Evolutionary conservation across 768 basidiomycete species (phyloP), one percentile per base, ranked within the genome.

Genomic region (Tylopilus vinaceipallidus): DNA sequence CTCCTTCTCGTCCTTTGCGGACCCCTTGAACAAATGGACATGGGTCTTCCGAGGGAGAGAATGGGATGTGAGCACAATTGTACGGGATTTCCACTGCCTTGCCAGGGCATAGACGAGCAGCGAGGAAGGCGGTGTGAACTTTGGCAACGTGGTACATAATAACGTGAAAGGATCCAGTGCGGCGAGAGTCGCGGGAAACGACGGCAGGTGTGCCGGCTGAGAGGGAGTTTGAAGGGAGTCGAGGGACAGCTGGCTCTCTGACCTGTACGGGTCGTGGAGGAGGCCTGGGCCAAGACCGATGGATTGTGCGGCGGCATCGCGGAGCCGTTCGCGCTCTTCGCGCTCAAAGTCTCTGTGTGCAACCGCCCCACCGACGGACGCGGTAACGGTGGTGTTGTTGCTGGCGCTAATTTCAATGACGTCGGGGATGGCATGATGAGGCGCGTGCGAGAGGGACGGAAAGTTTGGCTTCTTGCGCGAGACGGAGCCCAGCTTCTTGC

Each of bases 281-380:
- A 81, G 71, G 29, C 75, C 76, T 10, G 80, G 77, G 47, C 73
- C 77, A 27, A 90, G 72, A 6, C 89, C 89, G 40, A 91, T 82
- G 12, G 84, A 80, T 59, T 88, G 83, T 0, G 88, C 89, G 16
- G 89, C 89, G 33, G 79, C 82, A 47, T 86, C 84, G 27, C 87
- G 73, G 27, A 91, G 69, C n/a, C 86, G 79, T 54, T 86, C 80
- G 10, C 89, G 79, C 58, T 91, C 88, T 60, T 84, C 83, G 41
- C 79, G 75, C 58, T 91, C 88, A 38, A 73, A 77, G 54, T 86
- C 81, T 40, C 13, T 54, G 45, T 61, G 57, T 3, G 61, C 24
- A 8, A 42, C 47, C 17, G 60, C 35, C 4, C 73, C 70, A 39
- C 68, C 39, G 3, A 58, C 3, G 0, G 51, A 42, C 5, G 65